A percentile compares a stretch with the other conserved stretches of the same genome.
Conservation (phyloP, 129 eudicot genomes). For the Arctium minus region DNA sequence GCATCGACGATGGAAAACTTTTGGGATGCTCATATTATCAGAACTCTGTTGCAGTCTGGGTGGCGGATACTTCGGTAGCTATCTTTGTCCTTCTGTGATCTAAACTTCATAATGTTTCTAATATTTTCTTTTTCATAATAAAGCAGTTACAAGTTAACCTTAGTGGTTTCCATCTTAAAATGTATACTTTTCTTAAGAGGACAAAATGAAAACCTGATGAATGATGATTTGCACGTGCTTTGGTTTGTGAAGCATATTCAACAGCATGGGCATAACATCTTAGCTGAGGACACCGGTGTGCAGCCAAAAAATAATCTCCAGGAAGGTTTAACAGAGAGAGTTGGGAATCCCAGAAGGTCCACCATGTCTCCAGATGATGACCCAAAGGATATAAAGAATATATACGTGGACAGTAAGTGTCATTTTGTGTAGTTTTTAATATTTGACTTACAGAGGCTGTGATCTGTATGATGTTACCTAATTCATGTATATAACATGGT, state of each 20-base stretch:
- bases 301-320: slow-evolving; percentile 37
- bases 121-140: neutral
- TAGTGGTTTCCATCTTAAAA: neutral
- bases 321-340: slow-evolving; percentile 47
- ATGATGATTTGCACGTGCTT: neutral
- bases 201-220: neutral
- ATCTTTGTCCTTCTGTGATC: neutral
- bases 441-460: neutral
- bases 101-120: neutral
- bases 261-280: slow-evolving; percentile 40
- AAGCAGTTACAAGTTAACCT: neutral
- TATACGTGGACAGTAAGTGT: slow-evolving; percentile 87
- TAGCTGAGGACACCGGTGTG: slow-evolving; percentile 34
- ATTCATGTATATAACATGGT: neutral
- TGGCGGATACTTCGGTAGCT: slow-evolving; percentile 74
- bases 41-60: slow-evolving; percentile 92
- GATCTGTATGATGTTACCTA: neutral
- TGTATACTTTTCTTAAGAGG: neutral
- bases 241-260: slow-evolving; percentile 45
- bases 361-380: slow-evolving; percentile 62
- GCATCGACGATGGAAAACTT: slow-evolving; percentile 78
- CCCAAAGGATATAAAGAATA: slow-evolving; percentile 77
- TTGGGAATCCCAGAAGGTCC: slow-evolving; percentile 48
- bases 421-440: neutral
- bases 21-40: slow-evolving; percentile 88